These are phyloP conservation scores for Tuber calosporum DNA, from an alignment of 495 filamentous ascomycete genomes.

Conservation along the genomic window DNA sequence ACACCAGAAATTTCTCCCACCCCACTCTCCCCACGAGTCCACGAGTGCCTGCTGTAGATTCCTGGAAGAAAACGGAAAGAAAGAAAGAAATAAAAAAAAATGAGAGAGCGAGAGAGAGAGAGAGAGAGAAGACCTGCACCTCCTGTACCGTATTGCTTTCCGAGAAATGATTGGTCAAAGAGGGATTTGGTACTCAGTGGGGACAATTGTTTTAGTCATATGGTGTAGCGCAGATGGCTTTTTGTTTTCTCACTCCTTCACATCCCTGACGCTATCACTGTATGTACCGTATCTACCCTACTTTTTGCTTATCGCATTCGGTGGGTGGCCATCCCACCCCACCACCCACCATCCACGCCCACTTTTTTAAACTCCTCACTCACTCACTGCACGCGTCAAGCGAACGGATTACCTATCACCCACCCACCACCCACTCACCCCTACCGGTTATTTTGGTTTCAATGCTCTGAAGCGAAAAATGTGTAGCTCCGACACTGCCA, in stretches of 20 bases:
- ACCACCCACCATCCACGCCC: no score
- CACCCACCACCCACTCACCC: no score
- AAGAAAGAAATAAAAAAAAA: no score
- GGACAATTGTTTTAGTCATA: not conserved
- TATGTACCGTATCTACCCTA: not conserved
- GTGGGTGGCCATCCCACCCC: conserved; percentile 5
- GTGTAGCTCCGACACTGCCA: not conserved
- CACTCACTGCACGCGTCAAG: conserved; percentile 37
- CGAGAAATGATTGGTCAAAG: not conserved
- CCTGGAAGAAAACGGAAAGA: not conserved
- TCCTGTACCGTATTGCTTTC: not conserved
- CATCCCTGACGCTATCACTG: not conserved
- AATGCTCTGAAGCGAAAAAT: not conserved
- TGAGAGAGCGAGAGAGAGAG: no score
- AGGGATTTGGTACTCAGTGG: not conserved
- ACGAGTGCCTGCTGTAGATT: not conserved
- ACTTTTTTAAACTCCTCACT: conserved; percentile 14
- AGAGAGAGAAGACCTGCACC: not conserved
- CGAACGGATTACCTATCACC: conserved; percentile 25
- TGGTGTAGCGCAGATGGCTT: conserved; percentile 8
- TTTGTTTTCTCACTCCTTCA: conserved; percentile 23
- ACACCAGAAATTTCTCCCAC: not conserved
- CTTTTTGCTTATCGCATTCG: conserved; percentile 35
- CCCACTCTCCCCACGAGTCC: not conserved
- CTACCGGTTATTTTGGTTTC: conserved; percentile 29